These are phyloP conservation scores for Cercospora sojina DNA, from an alignment of 2,329 filamentous ascomycete species.

Conservation along the genomic window DNA sequence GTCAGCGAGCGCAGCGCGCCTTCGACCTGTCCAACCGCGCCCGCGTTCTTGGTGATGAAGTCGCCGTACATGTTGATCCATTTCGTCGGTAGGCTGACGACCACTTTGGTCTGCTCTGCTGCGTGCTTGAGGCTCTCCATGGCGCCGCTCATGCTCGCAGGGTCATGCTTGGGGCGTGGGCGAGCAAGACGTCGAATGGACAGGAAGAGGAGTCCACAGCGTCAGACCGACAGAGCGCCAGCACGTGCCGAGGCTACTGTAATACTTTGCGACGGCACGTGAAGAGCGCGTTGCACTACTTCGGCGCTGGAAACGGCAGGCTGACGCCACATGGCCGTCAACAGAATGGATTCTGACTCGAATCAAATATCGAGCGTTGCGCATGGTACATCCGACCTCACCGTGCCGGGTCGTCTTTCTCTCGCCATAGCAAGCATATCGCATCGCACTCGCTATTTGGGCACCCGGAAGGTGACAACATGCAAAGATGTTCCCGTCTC, in stretches of 20 bases:
- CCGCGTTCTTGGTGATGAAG: conserved; percentile 92
- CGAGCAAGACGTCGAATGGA: neutral
- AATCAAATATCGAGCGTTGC: neutral
- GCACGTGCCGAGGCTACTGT: neutral
- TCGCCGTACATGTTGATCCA: conserved; percentile 66
- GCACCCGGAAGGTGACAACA: neutral
- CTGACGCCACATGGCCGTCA: neutral
- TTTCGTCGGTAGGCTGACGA: conserved; percentile 35
- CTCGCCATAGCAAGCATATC: neutral
- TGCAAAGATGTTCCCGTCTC: neutral
- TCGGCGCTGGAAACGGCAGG: neutral
- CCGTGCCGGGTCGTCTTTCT: neutral
- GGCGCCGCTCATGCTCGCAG: conserved; percentile 12
- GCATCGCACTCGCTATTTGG: neutral
- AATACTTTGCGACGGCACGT: neutral
- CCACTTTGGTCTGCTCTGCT: conserved; percentile 33
- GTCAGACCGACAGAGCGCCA: neutral
- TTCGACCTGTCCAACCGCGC: conserved; percentile 92
- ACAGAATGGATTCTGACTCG: neutral
- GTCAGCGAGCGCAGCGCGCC: conserved; percentile 87
- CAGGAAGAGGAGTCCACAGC: neutral
- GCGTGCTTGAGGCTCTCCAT: conserved; percentile 35
- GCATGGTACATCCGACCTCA: neutral
- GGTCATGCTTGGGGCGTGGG: neutral
- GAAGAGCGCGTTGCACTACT: neutral